phyloP scores from a whole-genome alignment of 2,329 filamentous ascomycete genomes.

The Microascus cirrosus region DNA sequence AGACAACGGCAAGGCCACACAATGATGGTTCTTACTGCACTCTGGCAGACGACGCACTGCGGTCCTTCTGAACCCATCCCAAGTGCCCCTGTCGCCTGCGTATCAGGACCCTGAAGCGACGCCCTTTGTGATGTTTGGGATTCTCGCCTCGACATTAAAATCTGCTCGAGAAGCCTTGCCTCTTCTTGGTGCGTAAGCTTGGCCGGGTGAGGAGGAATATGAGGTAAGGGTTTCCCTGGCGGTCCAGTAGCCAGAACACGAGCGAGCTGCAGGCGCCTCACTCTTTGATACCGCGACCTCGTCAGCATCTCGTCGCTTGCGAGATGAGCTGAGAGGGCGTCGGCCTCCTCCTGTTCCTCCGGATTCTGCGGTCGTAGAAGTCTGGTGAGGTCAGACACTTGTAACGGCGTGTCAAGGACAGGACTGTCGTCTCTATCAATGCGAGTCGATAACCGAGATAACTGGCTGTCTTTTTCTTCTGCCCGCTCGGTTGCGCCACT shows the following conservation, averaged over 20 bases:
- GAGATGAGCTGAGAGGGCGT: slow-evolving; percentile 70
- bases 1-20: slow-evolving; percentile 96
- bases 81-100: slow-evolving; percentile 61
- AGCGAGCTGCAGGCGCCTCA: slow-evolving; percentile 57
- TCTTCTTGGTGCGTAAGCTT: slow-evolving; percentile 47
- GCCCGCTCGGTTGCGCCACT: slow-evolving; percentile 17
- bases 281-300: slow-evolving; percentile 61
- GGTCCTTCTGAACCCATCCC: slow-evolving; percentile 63
- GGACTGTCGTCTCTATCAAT: slow-evolving; percentile 42
- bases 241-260: slow-evolving; percentile 35
- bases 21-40: slow-evolving; percentile 73
- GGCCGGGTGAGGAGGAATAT: slow-evolving; percentile 8
- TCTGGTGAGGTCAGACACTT: slow-evolving; percentile 59
- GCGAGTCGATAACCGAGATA: slow-evolving; percentile 53
- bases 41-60: slow-evolving; percentile 89
- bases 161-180: slow-evolving; percentile 47
- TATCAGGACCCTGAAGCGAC: slow-evolving; percentile 12
- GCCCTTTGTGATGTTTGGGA: slow-evolving; percentile 2
- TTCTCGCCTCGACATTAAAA: slow-evolving; percentile 42
- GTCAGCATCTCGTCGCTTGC: slow-evolving; percentile 64
- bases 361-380: slow-evolving; percentile 70
- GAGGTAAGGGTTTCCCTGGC: neutral
- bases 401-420: slow-evolving; percentile 49
- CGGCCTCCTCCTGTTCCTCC: slow-evolving; percentile 72
- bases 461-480: slow-evolving; percentile 46